These are phyloP conservation scores for Taiozyma sp. DNA, from an alignment of 1,139 yeast genomes.

Conservation along the genomic window DNA sequence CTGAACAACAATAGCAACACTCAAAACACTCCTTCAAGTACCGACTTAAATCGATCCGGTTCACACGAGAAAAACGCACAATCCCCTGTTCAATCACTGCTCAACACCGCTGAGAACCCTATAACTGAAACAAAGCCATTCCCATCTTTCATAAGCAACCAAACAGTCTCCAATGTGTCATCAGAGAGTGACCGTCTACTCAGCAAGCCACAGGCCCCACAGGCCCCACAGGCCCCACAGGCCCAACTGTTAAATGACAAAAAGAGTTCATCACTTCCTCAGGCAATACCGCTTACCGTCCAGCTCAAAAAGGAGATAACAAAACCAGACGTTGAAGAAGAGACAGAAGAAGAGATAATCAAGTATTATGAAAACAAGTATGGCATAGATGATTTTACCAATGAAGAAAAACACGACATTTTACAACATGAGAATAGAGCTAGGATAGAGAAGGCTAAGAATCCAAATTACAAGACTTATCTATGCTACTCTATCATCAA, in stretches of 20 bases:
- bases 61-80: neutral
- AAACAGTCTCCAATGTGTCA: neutral
- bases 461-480: slow-evolving; percentile 23
- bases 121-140: neutral
- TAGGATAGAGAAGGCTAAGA: slow-evolving; percentile 20
- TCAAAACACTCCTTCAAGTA: slow-evolving; percentile 8
- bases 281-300: slow-evolving; percentile 6
- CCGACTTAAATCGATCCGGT: neutral
- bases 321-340: slow-evolving; percentile 19
- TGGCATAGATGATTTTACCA: slow-evolving; percentile 20
- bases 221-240: no score
- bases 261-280: neutral
- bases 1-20: slow-evolving; percentile 13
- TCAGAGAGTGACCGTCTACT: neutral
- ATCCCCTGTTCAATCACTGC: slow-evolving; percentile 4
- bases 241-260: neutral
- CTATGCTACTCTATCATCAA: slow-evolving; percentile 24
- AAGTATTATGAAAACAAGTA: slow-evolving; percentile 23
- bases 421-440: slow-evolving; percentile 24
- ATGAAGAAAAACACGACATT: slow-evolving; percentile 24
- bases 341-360: slow-evolving; percentile 23
- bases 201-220: neutral
- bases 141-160: neutral
- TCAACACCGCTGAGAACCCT: neutral
- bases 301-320: slow-evolving; percentile 19